Evolutionary conservation across 306 rosid species (phyloP).

Genomic region (Carpinus viminea): DNA sequence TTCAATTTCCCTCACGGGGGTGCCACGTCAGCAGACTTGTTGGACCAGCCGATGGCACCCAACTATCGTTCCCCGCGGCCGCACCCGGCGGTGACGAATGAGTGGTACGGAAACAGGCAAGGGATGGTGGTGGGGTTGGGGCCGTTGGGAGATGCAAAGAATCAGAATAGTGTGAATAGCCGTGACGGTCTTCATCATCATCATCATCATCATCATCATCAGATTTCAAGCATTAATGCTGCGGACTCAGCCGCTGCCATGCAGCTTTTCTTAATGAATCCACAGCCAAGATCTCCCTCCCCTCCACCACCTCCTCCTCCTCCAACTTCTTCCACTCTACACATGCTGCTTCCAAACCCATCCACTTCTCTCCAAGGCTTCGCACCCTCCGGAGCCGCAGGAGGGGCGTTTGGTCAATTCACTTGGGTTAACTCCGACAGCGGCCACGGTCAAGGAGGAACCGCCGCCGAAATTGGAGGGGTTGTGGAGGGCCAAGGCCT

Average conservation of each 20-base stretch:
- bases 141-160: conserved; percentile 49
- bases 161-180: conserved; percentile 36
- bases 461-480: conserved; percentile 35
- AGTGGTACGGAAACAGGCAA: conserved; percentile 70
- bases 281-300: conserved; percentile 72
- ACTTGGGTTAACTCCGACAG: conserved; percentile 53
- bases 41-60: conserved; percentile 48
- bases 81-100: conserved; percentile 30
- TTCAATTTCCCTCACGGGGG: conserved; percentile 59
- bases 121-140: conserved; percentile 43
- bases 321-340: conserved; percentile 53
- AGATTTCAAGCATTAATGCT: conserved; percentile 70
- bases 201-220: conserved; percentile 41
- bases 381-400: conserved; percentile 1
- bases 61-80: conserved; percentile 38
- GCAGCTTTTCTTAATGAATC: conserved; percentile 94
- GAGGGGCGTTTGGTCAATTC: conserved; percentile 69
- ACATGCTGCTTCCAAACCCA: conserved; percentile 76
- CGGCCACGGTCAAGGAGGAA: conserved; percentile 29
- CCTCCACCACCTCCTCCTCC: conserved; percentile 58
- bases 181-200: conserved; percentile 41
- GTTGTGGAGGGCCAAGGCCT: conserved; percentile 69
- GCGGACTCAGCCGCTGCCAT: conserved; percentile 94
- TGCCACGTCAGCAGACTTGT: conserved; percentile 39
- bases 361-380: conserved; percentile 51